Conservation (phyloP, 1,139 yeast genomes). For the Diutina catenulata region DNA sequence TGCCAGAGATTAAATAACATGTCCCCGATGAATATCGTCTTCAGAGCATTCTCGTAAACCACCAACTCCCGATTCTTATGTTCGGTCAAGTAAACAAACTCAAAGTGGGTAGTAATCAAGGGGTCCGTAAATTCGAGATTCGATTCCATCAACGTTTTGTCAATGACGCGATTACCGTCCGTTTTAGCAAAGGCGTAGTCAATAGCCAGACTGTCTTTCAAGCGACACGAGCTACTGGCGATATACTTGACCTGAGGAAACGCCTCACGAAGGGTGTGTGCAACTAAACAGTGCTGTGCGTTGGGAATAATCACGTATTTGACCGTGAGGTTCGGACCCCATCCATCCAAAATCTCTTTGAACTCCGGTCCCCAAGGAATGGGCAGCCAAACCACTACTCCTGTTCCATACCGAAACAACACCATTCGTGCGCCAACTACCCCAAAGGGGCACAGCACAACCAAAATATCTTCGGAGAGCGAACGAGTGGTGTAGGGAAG, state of each 20-base stretch:
- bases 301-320: constrained; percentile 34
- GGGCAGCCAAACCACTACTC: constrained; percentile 9
- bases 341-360: constrained; percentile 6
- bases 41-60: constrained; percentile 32
- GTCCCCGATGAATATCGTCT: constrained; percentile 45
- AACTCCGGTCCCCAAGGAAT: constrained; percentile 8
- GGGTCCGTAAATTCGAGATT: no score
- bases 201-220: no score
- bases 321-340: not conserved
- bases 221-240: no score
- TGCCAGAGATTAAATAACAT: constrained; percentile 37
- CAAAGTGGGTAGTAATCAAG: constrained; percentile 28
- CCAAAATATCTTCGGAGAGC: constrained; percentile 7
- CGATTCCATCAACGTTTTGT: no score
- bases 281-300: constrained; percentile 43
- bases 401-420: constrained; percentile 6
- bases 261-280: constrained; percentile 34
- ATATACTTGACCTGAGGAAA: constrained; percentile 36
- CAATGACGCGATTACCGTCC: no score
- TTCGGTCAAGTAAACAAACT: constrained; percentile 42
- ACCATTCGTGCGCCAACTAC: constrained; percentile 10
- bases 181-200: no score
- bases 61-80: constrained; percentile 47
- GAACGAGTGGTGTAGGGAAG: constrained; percentile 7
- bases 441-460: constrained; percentile 8